Base-by-base conservation (phyloP, 1,284 basidiomycete genomes). In the Prillingera fragicola region DNA sequence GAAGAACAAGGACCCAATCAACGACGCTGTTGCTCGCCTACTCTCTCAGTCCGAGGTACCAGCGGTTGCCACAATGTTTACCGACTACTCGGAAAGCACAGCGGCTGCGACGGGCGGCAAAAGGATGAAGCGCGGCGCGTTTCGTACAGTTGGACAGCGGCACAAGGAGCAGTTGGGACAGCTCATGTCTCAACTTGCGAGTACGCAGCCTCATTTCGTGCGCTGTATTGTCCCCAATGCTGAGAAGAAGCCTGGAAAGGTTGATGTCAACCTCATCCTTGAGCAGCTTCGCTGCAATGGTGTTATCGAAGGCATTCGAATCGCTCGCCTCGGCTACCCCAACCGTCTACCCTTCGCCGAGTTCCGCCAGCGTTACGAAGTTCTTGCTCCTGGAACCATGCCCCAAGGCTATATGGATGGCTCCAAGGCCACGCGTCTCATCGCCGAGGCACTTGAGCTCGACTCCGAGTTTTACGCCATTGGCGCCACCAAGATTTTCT, bases 1-100 rank as follows among this genome's bases (percentile, higher is more conserved):
- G 75, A 98, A 98, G 82, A 99, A 99, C 78, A 96, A 96, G 73
- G 95, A 99, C 63, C 95, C 95, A 0, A 75, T 99, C 53, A 97
- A 98, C 69, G 92, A 97, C 66, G 94, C 97, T 63, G 78, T 98
- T 31, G 89, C 89, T 0, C 82, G 89, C 14, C 83, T 98, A 29
- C 78, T 98, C 19, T 83, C 89, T 1, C 77, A 80, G 13, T 95
- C 94, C 2, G 78, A 81, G 2, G 85, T 96, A 57, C 79, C 80
- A 26, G 90, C 88, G 60, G 80, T 98, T 28, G 81, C 86, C 0
- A 70, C 77, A 3, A 78, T 98, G 28, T 98, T 98, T 69, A 75
- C 83, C 14, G 94, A 97, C 56, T 91, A 83, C 61, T 75, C 75
- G n/a, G 75, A 75, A 28, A 80, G 82, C 34, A 60, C 65, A 1